phyloP scores from a whole-genome alignment of 495 filamentous ascomycete species.

The Viridothelium virens region DNA sequence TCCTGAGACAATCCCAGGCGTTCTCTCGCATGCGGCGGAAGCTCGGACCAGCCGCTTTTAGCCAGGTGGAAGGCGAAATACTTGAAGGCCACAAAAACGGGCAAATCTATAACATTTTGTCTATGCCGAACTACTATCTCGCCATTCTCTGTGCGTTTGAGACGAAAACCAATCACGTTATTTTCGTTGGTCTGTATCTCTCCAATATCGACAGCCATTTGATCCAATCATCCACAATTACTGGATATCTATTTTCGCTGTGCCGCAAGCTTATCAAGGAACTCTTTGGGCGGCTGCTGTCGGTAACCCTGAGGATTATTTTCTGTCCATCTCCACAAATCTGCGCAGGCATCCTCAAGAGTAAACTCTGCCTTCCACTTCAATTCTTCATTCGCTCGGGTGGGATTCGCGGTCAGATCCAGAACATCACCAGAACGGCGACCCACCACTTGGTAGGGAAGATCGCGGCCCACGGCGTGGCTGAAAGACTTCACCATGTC shows the following conservation, averaged over 20 bases:
- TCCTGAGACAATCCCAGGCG: neutral
- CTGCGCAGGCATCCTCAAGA: slow-evolving; percentile 84
- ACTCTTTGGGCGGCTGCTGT: slow-evolving; percentile 76
- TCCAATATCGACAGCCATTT: neutral
- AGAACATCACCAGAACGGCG: slow-evolving; percentile 85
- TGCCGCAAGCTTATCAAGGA: slow-evolving; percentile 64
- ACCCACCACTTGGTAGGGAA: slow-evolving; percentile 79
- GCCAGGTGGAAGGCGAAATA: too few species aligned
- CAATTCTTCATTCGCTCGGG: slow-evolving; percentile 76
- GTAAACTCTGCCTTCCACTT: slow-evolving; percentile 86
- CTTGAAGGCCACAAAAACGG: neutral
- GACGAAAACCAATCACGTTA: neutral
- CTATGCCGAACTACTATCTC: neutral
- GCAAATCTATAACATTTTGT: neutral
- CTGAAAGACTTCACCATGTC: slow-evolving; percentile 97
- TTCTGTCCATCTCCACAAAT: slow-evolving; percentile 89
- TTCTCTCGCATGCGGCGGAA: neutral
- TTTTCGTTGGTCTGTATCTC: neutral
- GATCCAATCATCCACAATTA: neutral
- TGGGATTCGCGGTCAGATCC: slow-evolving; percentile 88
- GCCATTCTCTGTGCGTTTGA: neutral
- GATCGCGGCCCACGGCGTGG: slow-evolving; percentile 69
- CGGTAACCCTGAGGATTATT: slow-evolving; percentile 96
- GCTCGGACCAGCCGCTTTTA: neutral
- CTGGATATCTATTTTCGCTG: slow-evolving; percentile 33